Conservation (phyloP, 768 basidiomycete species). For the Suillus plorans region DNA sequence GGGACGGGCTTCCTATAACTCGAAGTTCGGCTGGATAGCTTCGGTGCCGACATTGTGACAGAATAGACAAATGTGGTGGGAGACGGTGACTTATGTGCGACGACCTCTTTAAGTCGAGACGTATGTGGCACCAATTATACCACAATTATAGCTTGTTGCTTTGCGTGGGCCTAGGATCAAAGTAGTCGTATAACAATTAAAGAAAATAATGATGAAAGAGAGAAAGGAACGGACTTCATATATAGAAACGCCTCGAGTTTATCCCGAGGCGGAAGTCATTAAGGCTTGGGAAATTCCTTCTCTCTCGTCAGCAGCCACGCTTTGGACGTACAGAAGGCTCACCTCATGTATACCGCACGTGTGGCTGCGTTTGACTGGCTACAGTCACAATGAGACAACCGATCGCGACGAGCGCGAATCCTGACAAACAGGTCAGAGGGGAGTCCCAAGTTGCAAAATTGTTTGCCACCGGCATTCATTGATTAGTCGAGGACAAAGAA, state of each 20-base stretch:
- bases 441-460: constrained; percentile 8
- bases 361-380: constrained; percentile 24
- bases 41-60: constrained; percentile 26
- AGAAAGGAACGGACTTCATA: constrained; percentile 29
- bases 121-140: neutral
- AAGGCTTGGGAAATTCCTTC: constrained; percentile 27
- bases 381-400: constrained; percentile 32
- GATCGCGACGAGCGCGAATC: constrained; percentile 34
- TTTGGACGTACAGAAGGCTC: constrained; percentile 33
- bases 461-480: neutral
- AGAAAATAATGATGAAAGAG: constrained; percentile 24
- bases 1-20: constrained; percentile 76
- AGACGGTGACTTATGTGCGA: neutral
- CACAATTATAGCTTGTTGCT: constrained; percentile 18
- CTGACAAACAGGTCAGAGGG: constrained; percentile 20
- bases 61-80: neutral
- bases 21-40: constrained; percentile 39
- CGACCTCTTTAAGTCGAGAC: neutral
- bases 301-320: constrained; percentile 35
- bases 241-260: constrained; percentile 32
- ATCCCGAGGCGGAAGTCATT: constrained; percentile 31
- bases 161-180: constrained; percentile 24
- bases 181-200: constrained; percentile 24
- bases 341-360: constrained; percentile 39
- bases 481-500: constrained; percentile 8